These are phyloP conservation scores for Poa annua DNA, from an alignment of 176 grass and related monocot genomes.

Conservation along the genomic window DNA sequence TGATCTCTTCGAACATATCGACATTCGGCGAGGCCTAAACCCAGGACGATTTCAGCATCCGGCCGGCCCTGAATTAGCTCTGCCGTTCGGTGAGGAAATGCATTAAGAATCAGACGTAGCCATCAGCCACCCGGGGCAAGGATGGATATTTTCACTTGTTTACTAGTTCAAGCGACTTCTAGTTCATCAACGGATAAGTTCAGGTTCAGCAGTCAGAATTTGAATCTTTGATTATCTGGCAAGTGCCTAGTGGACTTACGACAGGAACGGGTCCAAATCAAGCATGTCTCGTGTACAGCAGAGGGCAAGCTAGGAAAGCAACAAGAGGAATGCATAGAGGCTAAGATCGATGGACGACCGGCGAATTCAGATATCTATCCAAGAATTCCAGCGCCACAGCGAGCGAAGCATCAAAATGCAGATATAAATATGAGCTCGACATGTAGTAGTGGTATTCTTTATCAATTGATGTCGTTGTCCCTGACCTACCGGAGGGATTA, in stretches of 20 bases:
- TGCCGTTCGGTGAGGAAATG: neutral
- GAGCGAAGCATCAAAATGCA: neutral
- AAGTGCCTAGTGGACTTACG: neutral
- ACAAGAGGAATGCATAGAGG: neutral
- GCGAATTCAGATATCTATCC: neutral
- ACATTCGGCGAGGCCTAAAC: neutral
- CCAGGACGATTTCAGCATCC: neutral
- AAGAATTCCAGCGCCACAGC: neutral
- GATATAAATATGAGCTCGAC: no score
- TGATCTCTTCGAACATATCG: neutral
- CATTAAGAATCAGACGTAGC: neutral
- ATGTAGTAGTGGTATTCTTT: no score
- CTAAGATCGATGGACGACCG: neutral
- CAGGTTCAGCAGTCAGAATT: neutral
- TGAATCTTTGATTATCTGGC: neutral
- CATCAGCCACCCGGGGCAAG: neutral
- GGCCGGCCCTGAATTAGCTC: no score
- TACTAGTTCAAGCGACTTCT: neutral
- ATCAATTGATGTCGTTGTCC: neutral
- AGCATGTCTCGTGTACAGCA: no score
- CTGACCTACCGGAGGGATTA: no score
- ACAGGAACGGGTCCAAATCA: neutral
- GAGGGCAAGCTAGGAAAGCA: neutral
- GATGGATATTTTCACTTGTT: neutral
- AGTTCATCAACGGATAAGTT: neutral